phyloP scores from a whole-genome alignment of 2,329 filamentous ascomycete species.

The Metarhizium album region DNA sequence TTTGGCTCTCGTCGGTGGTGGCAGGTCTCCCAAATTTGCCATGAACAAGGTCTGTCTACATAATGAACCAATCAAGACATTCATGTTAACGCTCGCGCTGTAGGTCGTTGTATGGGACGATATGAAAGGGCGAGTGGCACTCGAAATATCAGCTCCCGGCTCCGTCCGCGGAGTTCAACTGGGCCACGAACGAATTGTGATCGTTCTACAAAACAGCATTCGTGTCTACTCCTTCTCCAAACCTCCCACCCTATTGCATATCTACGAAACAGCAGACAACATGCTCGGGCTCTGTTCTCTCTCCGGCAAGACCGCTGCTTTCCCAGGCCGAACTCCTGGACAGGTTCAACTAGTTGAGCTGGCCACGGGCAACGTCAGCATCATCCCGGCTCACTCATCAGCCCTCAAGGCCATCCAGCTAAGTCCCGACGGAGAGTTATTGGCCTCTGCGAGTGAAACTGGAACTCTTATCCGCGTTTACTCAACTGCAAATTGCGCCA shows the following conservation, averaged over 20 bases:
- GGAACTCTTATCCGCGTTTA: conserved; percentile 86
- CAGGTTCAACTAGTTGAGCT: conserved; percentile 85
- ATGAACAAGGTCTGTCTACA: conserved; percentile 59
- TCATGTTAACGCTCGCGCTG: not conserved
- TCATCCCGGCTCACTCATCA: conserved; percentile 82
- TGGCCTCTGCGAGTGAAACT: conserved; percentile 85
- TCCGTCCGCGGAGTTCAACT: conserved; percentile 72
- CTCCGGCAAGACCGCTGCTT: conserved; percentile 61
- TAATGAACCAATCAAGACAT: not conserved
- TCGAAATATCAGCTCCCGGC: conserved; percentile 73
- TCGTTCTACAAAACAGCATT: conserved; percentile 73
- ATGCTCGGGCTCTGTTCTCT: conserved; percentile 70
- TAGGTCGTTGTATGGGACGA: conserved; percentile 89
- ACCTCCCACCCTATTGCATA: conserved; percentile 56
- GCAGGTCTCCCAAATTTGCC: conserved; percentile 73
- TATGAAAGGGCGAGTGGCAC: conserved; percentile 56
- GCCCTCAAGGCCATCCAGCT: conserved; percentile 68
- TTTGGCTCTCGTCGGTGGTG: conserved; percentile 80
- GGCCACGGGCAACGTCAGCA: conserved; percentile 71
- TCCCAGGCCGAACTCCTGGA: conserved; percentile 77
- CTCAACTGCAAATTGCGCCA: conserved; percentile 67
- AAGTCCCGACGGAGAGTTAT: conserved; percentile 65
- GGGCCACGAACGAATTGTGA: conserved; percentile 63
- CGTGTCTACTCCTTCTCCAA: conserved; percentile 72
- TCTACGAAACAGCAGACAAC: conserved; percentile 83